phyloP scores from a whole-genome alignment of 257 asterid species.

The Lavandula angustifolia region DNA sequence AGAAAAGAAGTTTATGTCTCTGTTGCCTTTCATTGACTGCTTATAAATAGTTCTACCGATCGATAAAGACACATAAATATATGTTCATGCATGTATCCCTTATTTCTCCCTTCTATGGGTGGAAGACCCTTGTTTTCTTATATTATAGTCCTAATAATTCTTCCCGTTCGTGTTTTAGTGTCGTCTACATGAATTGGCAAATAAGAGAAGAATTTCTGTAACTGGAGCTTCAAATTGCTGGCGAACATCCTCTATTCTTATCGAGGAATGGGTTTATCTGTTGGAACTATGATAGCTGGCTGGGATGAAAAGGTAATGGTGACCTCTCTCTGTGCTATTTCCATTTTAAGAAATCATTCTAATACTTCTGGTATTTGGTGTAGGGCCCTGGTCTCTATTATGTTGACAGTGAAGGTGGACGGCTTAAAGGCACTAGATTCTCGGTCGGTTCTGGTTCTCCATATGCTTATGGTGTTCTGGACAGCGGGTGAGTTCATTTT shows the following conservation, averaged over 20 bases:
- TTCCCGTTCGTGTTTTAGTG: conserved; percentile 55
- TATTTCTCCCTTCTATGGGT: background rate
- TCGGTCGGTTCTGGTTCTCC: conserved; percentile 99
- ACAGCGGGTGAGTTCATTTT: conserved; percentile 67
- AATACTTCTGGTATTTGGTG: conserved; percentile 29
- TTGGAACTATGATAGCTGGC: conserved; percentile 85
- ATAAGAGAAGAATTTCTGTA: conserved; percentile 89
- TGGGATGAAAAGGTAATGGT: conserved; percentile 89
- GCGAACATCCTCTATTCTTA: conserved; percentile 90
- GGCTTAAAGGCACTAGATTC: conserved; percentile 90
- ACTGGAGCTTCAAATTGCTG: conserved; percentile 46
- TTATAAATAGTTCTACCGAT: background rate
- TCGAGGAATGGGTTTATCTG: conserved; percentile 80
- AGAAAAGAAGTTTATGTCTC: background rate
- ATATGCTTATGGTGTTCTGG: conserved; percentile 93
- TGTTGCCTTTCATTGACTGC: conserved; percentile 15
- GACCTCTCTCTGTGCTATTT: conserved; percentile 8
- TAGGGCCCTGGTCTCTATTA: conserved; percentile 96
- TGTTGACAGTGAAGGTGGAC: conserved; percentile 97
- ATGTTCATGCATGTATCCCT: background rate
- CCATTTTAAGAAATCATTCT: background rate
- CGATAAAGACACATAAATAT: background rate
- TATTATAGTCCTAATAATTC: background rate
- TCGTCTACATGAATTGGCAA: conserved; percentile 91
- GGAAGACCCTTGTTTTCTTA: too few relatives aligned